Conservation (phyloP, 192 early-diverging fungal species). For the Anaeromyces robustus region DNA sequence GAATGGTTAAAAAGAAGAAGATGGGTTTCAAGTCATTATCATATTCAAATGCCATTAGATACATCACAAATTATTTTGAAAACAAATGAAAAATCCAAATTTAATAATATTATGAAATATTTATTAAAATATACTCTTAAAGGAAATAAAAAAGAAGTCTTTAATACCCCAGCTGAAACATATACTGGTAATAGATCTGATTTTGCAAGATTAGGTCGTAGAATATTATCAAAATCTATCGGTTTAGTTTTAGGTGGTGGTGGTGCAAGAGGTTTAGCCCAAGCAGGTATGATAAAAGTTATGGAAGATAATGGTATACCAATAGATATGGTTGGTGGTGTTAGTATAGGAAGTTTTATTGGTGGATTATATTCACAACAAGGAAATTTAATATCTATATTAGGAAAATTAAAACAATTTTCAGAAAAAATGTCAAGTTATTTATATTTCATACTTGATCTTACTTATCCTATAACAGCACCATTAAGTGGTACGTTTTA, state of each 20-base stretch:
- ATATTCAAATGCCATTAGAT: conserved; percentile 42
- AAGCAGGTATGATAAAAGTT: conserved; percentile 81
- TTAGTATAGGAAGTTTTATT: conserved; percentile 89
- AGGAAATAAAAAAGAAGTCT: not conserved
- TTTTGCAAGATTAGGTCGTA: conserved; percentile 71
- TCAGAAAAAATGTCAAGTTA: conserved; percentile 55
- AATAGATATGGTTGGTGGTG: conserved; percentile 96
- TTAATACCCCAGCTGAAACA: not conserved
- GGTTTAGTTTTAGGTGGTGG: conserved; percentile 92
- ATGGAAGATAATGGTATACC: conserved; percentile 96
- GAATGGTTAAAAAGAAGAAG: conserved; percentile 79
- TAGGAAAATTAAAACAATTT: conserved; percentile 76
- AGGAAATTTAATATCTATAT: conserved; percentile 70
- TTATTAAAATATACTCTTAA: not conserved
- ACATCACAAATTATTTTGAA: conserved; percentile 45
- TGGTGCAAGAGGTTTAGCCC: conserved; percentile 85
- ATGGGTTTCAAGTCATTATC: conserved; percentile 97
- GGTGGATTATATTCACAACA: conserved; percentile 83
- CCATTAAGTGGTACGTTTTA: conserved; percentile 58
- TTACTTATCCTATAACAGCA: conserved; percentile 87
- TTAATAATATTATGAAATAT: not conserved
- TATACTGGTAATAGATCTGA: conserved; percentile 12
- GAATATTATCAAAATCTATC: conserved; percentile 80
- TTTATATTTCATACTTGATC: conserved; percentile 80
- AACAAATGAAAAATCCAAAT: conserved; percentile 4